Percentiles rank a stretch among this genome's conserved stretches.
Conservation (phyloP, 306 rosid genomes). For the Malus sylvestris region DNA sequence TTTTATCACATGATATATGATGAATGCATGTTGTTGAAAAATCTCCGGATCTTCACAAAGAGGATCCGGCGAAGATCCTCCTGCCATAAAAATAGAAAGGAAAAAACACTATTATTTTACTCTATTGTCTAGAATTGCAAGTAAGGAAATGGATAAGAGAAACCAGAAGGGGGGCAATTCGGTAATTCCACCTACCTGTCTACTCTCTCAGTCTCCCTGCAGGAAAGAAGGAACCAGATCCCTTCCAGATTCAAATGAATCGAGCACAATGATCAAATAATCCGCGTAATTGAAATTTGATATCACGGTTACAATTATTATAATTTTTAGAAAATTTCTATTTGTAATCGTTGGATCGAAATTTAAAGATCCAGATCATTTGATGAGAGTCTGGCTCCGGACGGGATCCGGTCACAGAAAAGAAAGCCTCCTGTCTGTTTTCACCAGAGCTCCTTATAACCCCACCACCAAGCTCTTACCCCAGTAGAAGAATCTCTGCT, state of each 20-base stretch:
- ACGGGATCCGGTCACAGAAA: not conserved
- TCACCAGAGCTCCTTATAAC: conserved; percentile 44
- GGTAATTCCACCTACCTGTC: conserved; percentile 5
- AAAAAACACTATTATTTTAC: not conserved
- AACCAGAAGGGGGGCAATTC: not conserved
- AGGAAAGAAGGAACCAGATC: not conserved
- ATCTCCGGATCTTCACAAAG: too few relatives aligned
- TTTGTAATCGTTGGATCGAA: too few relatives aligned
- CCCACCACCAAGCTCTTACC: conserved; percentile 42
- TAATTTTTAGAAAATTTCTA: too few relatives aligned
- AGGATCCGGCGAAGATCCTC: too few relatives aligned
- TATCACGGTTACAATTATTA: too few relatives aligned
- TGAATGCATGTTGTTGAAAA: too few relatives aligned
- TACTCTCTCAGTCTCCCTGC: not conserved
- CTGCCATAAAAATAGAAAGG: too few relatives aligned
- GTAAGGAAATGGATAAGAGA: not conserved
- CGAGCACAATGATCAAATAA: too few relatives aligned
- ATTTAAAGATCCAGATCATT: too few relatives aligned
- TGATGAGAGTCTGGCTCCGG: too few relatives aligned
- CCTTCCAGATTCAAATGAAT: too few relatives aligned
- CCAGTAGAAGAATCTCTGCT: conserved; percentile 30
- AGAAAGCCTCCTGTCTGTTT: conserved; percentile 22
- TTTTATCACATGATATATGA: fast-evolving
- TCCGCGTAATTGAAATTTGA: too few relatives aligned
- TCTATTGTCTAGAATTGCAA: not conserved